Percentiles rank a stretch among this genome's conserved stretches.
Evolutionary conservation across 768 basidiomycete genomes (phyloP).

Genomic region (Trametes punicea): DNA sequence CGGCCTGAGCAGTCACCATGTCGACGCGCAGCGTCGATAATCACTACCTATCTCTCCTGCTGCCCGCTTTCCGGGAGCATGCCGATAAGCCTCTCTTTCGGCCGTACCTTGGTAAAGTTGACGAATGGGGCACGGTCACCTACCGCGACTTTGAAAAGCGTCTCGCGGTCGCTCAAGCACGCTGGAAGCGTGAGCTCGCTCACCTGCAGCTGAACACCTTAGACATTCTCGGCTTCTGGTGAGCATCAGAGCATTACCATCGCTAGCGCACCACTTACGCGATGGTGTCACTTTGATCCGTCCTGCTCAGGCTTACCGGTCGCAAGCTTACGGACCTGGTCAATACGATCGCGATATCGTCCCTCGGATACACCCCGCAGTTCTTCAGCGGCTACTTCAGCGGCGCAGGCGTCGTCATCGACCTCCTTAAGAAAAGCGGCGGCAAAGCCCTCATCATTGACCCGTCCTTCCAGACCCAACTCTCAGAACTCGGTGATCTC

Average conservation of each 20-base stretch:
- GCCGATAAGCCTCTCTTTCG: slow-evolving; percentile 1
- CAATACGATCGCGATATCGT: slow-evolving; percentile 13
- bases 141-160: slow-evolving; percentile 1
- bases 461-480: neutral
- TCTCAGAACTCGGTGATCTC: neutral
- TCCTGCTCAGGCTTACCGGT: slow-evolving; percentile 18
- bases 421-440: slow-evolving; percentile 11
- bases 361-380: slow-evolving; percentile 20
- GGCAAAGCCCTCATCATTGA: slow-evolving; percentile 17
- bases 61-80: neutral
- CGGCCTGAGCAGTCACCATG: neutral
- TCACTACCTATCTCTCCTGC: slow-evolving; percentile 11
- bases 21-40: neutral
- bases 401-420: neutral
- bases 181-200: slow-evolving; percentile 2
- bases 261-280: neutral
- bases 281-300: neutral
- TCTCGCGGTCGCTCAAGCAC: slow-evolving; percentile 1
- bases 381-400: slow-evolving; percentile 21
- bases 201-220: neutral
- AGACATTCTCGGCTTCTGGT: slow-evolving; percentile 5
- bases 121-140: slow-evolving; percentile 8
- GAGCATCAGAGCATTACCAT: too few relatives aligned
- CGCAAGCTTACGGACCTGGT: slow-evolving; percentile 14
- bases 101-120: neutral